Evolutionary conservation across 2,329 filamentous ascomycete species (phyloP), one percentile per base, ranked within the genome.

Genomic region (Diplocarpon mali): DNA sequence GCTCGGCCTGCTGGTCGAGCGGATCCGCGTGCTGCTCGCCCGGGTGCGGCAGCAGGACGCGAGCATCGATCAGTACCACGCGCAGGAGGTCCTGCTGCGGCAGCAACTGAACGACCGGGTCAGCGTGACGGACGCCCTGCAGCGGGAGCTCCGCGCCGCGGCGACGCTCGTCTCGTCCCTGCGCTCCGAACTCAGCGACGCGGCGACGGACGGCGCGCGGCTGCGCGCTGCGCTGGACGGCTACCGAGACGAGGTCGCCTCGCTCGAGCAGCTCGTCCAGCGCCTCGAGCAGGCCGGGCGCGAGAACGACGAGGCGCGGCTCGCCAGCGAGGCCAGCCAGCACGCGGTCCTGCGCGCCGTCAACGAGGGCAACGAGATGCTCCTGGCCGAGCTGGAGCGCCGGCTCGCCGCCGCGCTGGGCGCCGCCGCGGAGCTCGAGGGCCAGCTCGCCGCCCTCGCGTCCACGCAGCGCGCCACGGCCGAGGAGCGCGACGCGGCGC

Each of bases 61-160:
- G n/a, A 60, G 65, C 24, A 72, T 80, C 29, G 76, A 80, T 56
- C 73, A 80, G 60, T 76, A 78, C 59, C 75, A 75, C 55, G 67
- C 68, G 16, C 68, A 73, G 5, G 75, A 79, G 61, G 60, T 66
- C 0, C 72, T 70, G 0, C 64, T 81, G 11, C 69, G 75, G 1
- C 69, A 74, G 50, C 76, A 80, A 54, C 69, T 80, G 3, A 64
- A 67, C 9, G 68, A 72, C 0, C 67, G 75, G 0, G 70, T 75
- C 0, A 65, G 67, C 0, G 71, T 68, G 14, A 72, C 73, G 65
- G 69, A 74, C 28, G 61, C 58, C 0, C 59, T 78, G 20, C 62
- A 62, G n/a, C 58, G 53, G 0, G 67, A 75, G 42, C 62, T 75
- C 14, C 43, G 46, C 1, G 38, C 44, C 14, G 51, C 55, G 2